These are phyloP conservation scores for Trametes elegans DNA, from an alignment of 768 basidiomycete species.

Conservation along the genomic window DNA sequence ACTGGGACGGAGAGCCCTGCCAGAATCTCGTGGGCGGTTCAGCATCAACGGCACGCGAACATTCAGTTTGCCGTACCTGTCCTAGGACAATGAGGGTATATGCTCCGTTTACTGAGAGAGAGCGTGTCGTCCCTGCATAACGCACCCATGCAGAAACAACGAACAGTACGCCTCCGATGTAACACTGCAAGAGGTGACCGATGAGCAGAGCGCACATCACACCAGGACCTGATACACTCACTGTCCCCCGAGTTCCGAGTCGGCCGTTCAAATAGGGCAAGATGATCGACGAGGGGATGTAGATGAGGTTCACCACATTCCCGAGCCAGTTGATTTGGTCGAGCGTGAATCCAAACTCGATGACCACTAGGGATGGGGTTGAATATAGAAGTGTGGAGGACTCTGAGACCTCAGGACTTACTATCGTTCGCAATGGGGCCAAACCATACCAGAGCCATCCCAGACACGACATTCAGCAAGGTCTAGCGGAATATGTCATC, in stretches of 20 bases:
- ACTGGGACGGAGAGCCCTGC: conserved; percentile 65
- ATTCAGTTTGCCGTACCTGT: conserved; percentile 44
- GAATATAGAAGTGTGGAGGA: not conserved
- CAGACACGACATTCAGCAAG: conserved; percentile 58
- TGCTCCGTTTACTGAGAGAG: conserved; percentile 48
- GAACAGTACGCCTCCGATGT: conserved; percentile 51
- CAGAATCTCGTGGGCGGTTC: conserved; percentile 44
- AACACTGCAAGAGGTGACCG: conserved; percentile 45
- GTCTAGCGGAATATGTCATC: conserved; percentile 40
- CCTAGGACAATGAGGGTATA: conserved; percentile 70
- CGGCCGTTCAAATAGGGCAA: conserved; percentile 56
- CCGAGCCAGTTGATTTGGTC: conserved; percentile 81
- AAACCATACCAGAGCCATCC: conserved; percentile 79
- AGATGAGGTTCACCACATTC: conserved; percentile 61
- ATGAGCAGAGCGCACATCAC: not conserved
- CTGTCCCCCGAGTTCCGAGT: conserved; percentile 63
- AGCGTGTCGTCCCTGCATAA: conserved; percentile 62
- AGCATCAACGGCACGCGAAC: not conserved
- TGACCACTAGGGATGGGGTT: conserved; percentile 42
- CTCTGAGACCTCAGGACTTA: conserved; percentile 33
- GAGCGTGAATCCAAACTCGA: conserved; percentile 65
- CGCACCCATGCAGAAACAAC: conserved; percentile 74
- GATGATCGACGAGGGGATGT: conserved; percentile 58
- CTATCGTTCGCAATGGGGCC: conserved; percentile 76
- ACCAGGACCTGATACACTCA: conserved; percentile 32